phyloP scores from a whole-genome alignment of 805 yeast species.

The Maudiozyma bulderi region DNA sequence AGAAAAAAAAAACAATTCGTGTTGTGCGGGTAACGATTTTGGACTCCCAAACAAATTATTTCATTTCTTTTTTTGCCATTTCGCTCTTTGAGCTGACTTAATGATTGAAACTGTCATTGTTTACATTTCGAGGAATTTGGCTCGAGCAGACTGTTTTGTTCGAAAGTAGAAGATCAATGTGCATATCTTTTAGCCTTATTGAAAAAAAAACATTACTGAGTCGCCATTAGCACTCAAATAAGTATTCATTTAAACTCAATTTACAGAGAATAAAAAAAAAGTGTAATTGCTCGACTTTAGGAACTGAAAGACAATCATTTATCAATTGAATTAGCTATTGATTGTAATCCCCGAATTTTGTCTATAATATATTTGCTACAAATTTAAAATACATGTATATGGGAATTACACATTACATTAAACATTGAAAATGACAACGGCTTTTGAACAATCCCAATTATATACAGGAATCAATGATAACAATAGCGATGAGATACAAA shows the following conservation, averaged over 20 bases:
- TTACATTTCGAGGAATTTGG: constrained; percentile 1
- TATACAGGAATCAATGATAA: background rate
- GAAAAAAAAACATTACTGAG: no score
- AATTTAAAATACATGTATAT: no score
- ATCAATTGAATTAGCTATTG: no score
- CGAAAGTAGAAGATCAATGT: background rate
- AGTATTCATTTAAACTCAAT: no score
- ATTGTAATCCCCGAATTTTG: no score
- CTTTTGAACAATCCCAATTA: background rate
- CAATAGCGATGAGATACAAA: background rate
- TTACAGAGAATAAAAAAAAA: no score
- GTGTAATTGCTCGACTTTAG: no score
- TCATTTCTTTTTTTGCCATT: background rate
- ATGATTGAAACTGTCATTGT: background rate
- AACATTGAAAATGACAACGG: background rate
- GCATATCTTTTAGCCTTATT: background rate
- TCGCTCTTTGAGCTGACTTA: background rate
- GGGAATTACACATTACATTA: no score
- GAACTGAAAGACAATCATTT: no score
- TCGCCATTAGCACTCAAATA: no score
- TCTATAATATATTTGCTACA: no score
- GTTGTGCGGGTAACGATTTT: constrained; percentile 3
- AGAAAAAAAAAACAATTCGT: background rate
- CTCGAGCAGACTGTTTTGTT: no score
- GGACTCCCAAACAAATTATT: background rate